Conservation (phyloP, 768 basidiomycete genomes). For the Russula virescens region DNA sequence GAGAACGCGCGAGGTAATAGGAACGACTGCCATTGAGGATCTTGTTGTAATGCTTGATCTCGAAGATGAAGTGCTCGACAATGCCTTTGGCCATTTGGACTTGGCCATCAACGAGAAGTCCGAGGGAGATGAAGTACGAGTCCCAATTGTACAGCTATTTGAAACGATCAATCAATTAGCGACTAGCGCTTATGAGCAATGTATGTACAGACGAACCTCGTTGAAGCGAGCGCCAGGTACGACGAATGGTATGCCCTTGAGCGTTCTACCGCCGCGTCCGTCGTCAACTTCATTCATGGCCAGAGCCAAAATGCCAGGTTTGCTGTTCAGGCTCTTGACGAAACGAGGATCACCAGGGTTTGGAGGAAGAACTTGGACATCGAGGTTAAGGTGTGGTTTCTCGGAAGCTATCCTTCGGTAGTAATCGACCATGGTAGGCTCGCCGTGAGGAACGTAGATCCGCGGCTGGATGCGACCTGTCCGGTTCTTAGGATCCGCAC, state of each 20-base stretch:
- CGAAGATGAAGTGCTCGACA: slow-evolving; percentile 99
- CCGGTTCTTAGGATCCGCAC: slow-evolving; percentile 96
- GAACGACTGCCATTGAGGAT: slow-evolving; percentile 95
- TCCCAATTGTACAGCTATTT: slow-evolving; percentile 89
- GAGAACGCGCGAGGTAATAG: slow-evolving; percentile 91
- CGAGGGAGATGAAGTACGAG: slow-evolving; percentile 90
- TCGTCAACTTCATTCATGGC: slow-evolving; percentile 93
- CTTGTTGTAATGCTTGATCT: slow-evolving; percentile 97
- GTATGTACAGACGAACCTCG: slow-evolving; percentile 49
- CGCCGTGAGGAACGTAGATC: slow-evolving; percentile 92
- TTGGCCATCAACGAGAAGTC: slow-evolving; percentile 91
- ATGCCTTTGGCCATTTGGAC: slow-evolving; percentile 94
- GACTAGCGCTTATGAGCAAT: not conserved
- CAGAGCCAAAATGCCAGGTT: slow-evolving; percentile 89
- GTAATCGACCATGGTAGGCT: slow-evolving; percentile 92
- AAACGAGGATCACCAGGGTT: slow-evolving; percentile 83
- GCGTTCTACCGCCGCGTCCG: slow-evolving; percentile 65
- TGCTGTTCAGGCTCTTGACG: slow-evolving; percentile 89
- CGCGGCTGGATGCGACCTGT: slow-evolving; percentile 84
- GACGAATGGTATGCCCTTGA: slow-evolving; percentile 94
- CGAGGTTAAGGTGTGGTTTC: slow-evolving; percentile 90
- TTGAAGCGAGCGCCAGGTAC: slow-evolving; percentile 95
- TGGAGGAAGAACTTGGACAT: slow-evolving; percentile 84
- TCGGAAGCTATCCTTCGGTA: slow-evolving; percentile 86
- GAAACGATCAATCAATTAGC: not conserved